Evolutionary conservation across 148 eudicot species (phyloP), one percentile per base, ranked within the genome.

Genomic region (Nepenthes mirabilis): DNA sequence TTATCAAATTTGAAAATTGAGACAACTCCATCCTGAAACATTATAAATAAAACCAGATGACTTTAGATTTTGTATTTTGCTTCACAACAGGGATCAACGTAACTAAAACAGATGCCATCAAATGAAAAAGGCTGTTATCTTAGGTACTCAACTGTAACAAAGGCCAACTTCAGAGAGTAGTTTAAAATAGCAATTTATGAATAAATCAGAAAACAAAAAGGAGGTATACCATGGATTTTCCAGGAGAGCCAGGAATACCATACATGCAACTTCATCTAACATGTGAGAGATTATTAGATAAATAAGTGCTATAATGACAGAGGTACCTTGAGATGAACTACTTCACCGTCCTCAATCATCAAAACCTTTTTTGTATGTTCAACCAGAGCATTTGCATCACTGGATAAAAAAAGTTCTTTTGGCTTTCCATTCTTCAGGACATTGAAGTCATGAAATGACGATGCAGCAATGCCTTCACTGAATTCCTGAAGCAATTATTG

Each of bases 331-430:
- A 91, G 67, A 70, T 91, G 94, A 68, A 91, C 84, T 62, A 91
- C 90, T 88, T 91, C 98, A 50, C 83, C 85, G 77, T 91, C 98
- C 72, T 91, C 98, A 56, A 91, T 83, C 66, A 85, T 86, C 78
- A 91, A 75, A 55, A 88, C 95, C 79, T 82, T 88, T 66, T 85
- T 91, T 23, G 98, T 91, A 77, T 91, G 96, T 61, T 91, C 98
- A 63, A 91, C 83, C 57, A 91, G 68, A 65, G 96, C 98, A 75
- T 81, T 79, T 59, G 96, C 82, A 77, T 91, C 98, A 77, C 98
- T 91, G 53, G 98, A 91, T 51, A 91, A 61, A 74, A 88, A 88
- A 34, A 91, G 79, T 77, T 91, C 98, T 77, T 76, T 88, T 49
- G 96, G 98, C 65, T 80, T 82, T 36, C 76, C 86, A 79, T 77